phyloP scores from a whole-genome alignment of 345 rosid genomes.

The Firmiana major region DNA sequence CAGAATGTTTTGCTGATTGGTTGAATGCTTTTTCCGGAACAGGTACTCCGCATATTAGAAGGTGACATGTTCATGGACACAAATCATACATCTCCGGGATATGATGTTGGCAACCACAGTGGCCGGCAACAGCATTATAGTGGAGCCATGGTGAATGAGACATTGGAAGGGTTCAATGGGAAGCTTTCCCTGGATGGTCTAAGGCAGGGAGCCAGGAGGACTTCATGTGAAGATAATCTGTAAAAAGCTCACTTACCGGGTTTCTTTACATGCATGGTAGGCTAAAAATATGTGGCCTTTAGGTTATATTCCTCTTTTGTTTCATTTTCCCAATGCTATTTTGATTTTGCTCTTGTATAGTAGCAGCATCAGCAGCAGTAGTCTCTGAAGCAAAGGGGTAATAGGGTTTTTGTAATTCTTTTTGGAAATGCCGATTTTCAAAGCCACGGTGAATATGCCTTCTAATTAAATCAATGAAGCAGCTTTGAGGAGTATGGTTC shows the following conservation, averaged over 20 bases:
- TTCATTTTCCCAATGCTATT: slow-evolving; percentile 15
- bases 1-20: not conserved
- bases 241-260: slow-evolving; percentile 8
- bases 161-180: slow-evolving; percentile 54
- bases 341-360: slow-evolving; percentile 47
- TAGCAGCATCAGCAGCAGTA: slow-evolving; percentile 15
- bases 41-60: slow-evolving; percentile 94
- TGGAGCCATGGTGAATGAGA: slow-evolving; percentile 43
- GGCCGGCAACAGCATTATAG: slow-evolving; percentile 58
- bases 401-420: slow-evolving; percentile 25
- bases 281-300: slow-evolving; percentile 1
- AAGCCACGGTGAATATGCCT: slow-evolving; percentile 11
- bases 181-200: slow-evolving; percentile 52
- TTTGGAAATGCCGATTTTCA: slow-evolving; percentile 18
- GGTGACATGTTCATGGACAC: slow-evolving; percentile 80
- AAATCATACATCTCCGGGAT: slow-evolving; percentile 64
- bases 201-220: slow-evolving; percentile 38
- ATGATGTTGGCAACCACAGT: slow-evolving; percentile 76
- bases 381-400: slow-evolving; percentile 16
- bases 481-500: not conserved
- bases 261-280: not conserved
- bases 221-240: slow-evolving; percentile 24
- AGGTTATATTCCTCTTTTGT: slow-evolving; percentile 4
- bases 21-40: slow-evolving; percentile 3
- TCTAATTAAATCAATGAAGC: slow-evolving; percentile 20